Evolutionary conservation across 805 yeast species (phyloP).

Genomic region (Schizosaccharomyces cryophilus): DNA sequence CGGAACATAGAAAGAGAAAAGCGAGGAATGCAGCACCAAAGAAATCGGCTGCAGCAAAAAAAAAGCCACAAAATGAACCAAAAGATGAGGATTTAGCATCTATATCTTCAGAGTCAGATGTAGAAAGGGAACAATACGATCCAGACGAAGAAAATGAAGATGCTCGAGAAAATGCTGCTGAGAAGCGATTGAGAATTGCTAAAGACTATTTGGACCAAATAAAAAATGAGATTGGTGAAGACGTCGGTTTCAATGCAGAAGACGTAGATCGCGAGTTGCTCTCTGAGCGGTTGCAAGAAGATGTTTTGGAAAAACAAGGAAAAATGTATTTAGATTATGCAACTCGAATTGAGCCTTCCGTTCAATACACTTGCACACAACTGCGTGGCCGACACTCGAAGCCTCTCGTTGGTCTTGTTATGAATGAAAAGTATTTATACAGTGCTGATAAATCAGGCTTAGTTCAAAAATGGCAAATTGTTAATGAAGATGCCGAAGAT

Average conservation of each 20-base stretch:
- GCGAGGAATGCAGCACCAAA: not conserved
- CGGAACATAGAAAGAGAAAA: not conserved
- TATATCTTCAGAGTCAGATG: not conserved
- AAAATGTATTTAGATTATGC: constrained; percentile 33
- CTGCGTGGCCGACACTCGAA: not conserved
- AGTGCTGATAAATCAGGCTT: constrained; percentile 65
- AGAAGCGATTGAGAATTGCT: constrained; percentile 79
- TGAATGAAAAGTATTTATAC: constrained; percentile 36
- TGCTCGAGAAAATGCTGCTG: constrained; percentile 53
- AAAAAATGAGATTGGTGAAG: constrained; percentile 27
- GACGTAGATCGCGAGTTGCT: constrained; percentile 76
- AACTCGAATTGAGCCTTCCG: not conserved
- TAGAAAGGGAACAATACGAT: not conserved
- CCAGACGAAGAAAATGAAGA: not conserved
- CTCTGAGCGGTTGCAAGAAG: constrained; percentile 54
- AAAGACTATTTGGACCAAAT: constrained; percentile 71
- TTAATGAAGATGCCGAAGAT: constrained; percentile 9
- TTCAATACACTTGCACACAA: not conserved
- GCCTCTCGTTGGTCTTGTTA: constrained; percentile 18
- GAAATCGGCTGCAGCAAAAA: not conserved
- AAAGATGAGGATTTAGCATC: not conserved
- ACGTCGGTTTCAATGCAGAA: constrained; percentile 50
- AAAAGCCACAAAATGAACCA: not conserved
- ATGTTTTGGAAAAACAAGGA: constrained; percentile 78
- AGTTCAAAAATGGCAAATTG: constrained; percentile 54